Percentiles rank a stretch among this genome's conserved stretches.
Conservation (phyloP, 148 eudicot species). For the Simmondsia chinensis region DNA sequence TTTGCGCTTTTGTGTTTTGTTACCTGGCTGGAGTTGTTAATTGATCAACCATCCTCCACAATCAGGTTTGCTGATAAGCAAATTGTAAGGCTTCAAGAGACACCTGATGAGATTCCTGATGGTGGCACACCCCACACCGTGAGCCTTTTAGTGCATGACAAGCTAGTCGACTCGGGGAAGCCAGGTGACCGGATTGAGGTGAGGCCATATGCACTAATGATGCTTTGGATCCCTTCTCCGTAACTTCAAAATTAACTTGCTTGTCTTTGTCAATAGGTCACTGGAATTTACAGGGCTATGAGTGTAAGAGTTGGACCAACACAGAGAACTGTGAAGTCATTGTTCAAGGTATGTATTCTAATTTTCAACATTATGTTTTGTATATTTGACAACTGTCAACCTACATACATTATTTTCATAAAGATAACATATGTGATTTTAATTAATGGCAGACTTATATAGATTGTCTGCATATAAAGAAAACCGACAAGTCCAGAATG, state of each 20-base stretch:
- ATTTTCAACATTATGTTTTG: neutral
- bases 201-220: slow-evolving; percentile 9
- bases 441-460: slow-evolving; percentile 91
- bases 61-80: slow-evolving; percentile 96
- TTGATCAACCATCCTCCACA: too few species aligned
- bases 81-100: slow-evolving; percentile 90
- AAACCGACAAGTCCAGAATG: slow-evolving; percentile 84
- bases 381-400: too few species aligned
- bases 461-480: slow-evolving; percentile 90
- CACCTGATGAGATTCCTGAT: slow-evolving; percentile 98
- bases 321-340: slow-evolving; percentile 90
- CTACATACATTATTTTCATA: too few species aligned
- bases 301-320: slow-evolving; percentile 89
- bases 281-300: slow-evolving; percentile 97
- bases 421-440: too few species aligned
- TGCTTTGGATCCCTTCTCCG: neutral
- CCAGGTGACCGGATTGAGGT: slow-evolving; percentile 99
- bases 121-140: slow-evolving; percentile 99
- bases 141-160: slow-evolving; percentile 95
- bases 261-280: slow-evolving; percentile 40
- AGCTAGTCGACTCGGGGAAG: slow-evolving; percentile 83
- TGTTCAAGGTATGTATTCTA: slow-evolving; percentile 59
- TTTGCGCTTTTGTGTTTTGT: too few species aligned
- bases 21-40: too few species aligned
- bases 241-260: neutral